Percentiles rank a stretch among this genome's conserved stretches.
Evolutionary conservation across 2,329 filamentous ascomycete genomes (phyloP).

Genomic region (Venturiaceae sp.): DNA sequence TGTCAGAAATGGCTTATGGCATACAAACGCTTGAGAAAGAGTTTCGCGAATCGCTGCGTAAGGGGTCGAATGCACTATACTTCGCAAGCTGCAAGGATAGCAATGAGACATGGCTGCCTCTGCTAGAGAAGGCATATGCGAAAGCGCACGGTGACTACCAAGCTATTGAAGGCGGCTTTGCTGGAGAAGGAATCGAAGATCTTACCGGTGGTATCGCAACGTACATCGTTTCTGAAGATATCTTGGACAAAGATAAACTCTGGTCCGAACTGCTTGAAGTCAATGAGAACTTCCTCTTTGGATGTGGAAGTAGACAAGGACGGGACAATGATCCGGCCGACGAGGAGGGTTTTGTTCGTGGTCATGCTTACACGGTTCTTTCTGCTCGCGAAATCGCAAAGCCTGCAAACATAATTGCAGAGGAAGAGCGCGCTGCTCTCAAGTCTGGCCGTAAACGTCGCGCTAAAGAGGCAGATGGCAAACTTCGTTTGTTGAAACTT

Average conservation of each 20-base stretch:
- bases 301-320: slow-evolving; percentile 43
- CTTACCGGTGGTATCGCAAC: slow-evolving; percentile 59
- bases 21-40: slow-evolving; percentile 26
- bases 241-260: slow-evolving; percentile 68
- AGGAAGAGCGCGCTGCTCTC: slow-evolving; percentile 2
- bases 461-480: slow-evolving; percentile 8
- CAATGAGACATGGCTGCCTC: slow-evolving; percentile 73
- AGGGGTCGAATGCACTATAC: slow-evolving; percentile 65
- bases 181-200: slow-evolving; percentile 49
- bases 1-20: slow-evolving; percentile 4
- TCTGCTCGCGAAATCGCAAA: slow-evolving; percentile 40
- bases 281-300: slow-evolving; percentile 70
- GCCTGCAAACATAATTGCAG: slow-evolving; percentile 2
- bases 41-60: slow-evolving; percentile 61
- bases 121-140: slow-evolving; percentile 74
- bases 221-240: slow-evolving; percentile 56
- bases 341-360: slow-evolving; percentile 30
- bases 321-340: slow-evolving; percentile 40
- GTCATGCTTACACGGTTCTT: slow-evolving; percentile 47
- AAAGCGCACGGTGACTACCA: slow-evolving; percentile 76
- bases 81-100: slow-evolving; percentile 66
- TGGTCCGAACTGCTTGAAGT: slow-evolving; percentile 73
- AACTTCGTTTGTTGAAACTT: slow-evolving; percentile 45
- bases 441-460: neutral
- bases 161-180: slow-evolving; percentile 63